These are phyloP conservation scores for Claviceps paspali DNA, from an alignment of 2,329 filamentous ascomycete species.

Conservation along the genomic window DNA sequence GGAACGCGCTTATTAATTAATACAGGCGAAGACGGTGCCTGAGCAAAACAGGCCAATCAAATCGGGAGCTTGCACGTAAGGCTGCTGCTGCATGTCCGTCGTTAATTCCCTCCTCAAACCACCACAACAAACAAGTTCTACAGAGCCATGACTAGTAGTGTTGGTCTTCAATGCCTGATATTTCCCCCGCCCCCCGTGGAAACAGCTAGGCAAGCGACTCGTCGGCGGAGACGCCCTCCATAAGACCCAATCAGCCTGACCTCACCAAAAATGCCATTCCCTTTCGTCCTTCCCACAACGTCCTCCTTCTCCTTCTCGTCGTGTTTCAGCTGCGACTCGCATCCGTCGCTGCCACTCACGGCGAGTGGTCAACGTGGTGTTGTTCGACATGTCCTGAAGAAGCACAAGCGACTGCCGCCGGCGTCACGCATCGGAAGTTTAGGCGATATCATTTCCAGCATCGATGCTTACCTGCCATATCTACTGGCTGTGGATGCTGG, in stretches of 20 bases:
- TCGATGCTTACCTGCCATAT: conserved; percentile 72
- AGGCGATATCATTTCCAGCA: conserved; percentile 47
- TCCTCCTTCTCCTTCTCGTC: conserved; percentile 71
- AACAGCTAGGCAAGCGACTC: background rate
- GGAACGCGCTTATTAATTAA: too few species aligned
- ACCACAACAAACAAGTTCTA: too few species aligned
- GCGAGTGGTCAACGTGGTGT: conserved; percentile 75
- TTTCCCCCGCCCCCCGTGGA: background rate
- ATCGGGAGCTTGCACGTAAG: too few species aligned
- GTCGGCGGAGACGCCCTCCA: background rate
- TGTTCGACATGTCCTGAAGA: conserved; percentile 70
- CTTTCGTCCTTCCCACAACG: conserved; percentile 78
- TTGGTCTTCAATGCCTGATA: conserved; percentile 1
- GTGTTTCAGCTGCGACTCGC: conserved; percentile 62
- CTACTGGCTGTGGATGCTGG: conserved; percentile 64
- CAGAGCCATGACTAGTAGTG: too few species aligned
- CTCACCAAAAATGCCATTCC: conserved; percentile 59
- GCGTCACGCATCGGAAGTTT: conserved; percentile 57
- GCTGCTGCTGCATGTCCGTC: too few species aligned
- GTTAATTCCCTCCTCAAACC: too few species aligned
- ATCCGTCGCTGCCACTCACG: conserved; percentile 73
- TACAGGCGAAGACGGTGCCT: too few species aligned
- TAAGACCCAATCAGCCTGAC: background rate
- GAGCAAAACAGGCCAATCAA: too few species aligned
- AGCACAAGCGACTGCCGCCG: conserved; percentile 71